A percentile compares a stretch with the other conserved stretches of the same genome.
Evolutionary conservation across 2,329 filamentous ascomycete species (phyloP).

Genomic region (Ophiostoma quercus): DNA sequence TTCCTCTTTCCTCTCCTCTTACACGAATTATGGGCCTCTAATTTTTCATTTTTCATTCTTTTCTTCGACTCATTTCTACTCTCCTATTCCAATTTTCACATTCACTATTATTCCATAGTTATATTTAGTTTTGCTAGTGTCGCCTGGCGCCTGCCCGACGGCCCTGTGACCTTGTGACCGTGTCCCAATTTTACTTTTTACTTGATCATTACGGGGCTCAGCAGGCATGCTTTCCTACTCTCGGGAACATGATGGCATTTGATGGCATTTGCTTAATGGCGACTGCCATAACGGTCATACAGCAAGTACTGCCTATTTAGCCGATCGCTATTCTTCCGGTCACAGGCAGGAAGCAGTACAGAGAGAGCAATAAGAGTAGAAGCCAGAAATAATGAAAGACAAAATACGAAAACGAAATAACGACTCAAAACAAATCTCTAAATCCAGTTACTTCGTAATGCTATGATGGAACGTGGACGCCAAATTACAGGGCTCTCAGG

Average conservation of each 20-base stretch:
- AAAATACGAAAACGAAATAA: too few species aligned
- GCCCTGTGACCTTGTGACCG: slow-evolving; percentile 7
- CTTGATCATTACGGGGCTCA: neutral
- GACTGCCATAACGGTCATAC: too few species aligned
- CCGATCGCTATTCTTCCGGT: neutral
- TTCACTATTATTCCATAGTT: neutral
- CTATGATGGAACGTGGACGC: too few species aligned
- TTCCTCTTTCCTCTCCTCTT: neutral
- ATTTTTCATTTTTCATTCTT: neutral
- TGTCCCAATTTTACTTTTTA: slow-evolving; percentile 8
- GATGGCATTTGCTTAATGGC: neutral
- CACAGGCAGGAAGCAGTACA: neutral
- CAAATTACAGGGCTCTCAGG: neutral
- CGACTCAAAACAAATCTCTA: too few species aligned
- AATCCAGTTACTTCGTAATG: too few species aligned
- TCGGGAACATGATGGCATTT: neutral
- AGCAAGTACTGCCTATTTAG: neutral
- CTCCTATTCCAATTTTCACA: too few species aligned
- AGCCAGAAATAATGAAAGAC: too few species aligned
- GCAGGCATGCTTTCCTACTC: neutral
- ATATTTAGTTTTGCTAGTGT: slow-evolving; percentile 13
- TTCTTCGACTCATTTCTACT: neutral
- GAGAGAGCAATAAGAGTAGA: neutral
- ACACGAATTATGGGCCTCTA: neutral
- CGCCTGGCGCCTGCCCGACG: slow-evolving; percentile 4